A percentile compares a stretch with the other conserved stretches of the same genome.
Conservation (phyloP, 257 asterid species). For the Jacaranda mimosifolia region DNA sequence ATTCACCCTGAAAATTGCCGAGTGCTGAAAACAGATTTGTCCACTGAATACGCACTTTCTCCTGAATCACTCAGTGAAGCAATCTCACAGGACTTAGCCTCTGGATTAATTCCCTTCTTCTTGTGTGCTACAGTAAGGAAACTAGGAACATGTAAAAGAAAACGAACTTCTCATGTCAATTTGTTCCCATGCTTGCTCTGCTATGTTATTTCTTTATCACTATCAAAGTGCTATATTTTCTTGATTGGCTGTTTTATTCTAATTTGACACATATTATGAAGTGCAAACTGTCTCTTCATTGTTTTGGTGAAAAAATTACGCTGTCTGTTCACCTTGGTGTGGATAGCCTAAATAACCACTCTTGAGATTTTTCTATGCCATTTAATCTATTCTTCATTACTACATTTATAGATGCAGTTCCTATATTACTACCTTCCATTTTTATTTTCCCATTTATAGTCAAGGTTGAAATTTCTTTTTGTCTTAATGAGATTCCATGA, state of each 20-base stretch:
- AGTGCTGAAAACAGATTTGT: constrained; percentile 74
- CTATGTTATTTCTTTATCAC: not conserved
- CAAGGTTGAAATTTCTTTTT: constrained; percentile 1
- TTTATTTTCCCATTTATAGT: constrained; percentile 1
- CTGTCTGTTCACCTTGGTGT: not conserved
- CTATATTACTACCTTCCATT: not conserved
- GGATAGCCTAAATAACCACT: not conserved
- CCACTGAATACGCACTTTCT: constrained; percentile 73
- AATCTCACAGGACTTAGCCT: constrained; percentile 63
- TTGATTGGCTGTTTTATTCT: not conserved
- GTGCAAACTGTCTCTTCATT: not conserved
- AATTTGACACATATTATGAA: not conserved
- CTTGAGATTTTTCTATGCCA: not conserved
- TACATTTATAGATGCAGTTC: not conserved
- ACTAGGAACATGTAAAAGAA: constrained; percentile 18
- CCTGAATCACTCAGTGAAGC: constrained; percentile 74
- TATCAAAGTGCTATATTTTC: not conserved
- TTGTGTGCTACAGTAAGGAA: constrained; percentile 93
- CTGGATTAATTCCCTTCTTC: constrained; percentile 96
- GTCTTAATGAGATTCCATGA: not conserved
- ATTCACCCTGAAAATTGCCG: constrained; percentile 76
- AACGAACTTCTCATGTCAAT: not conserved
- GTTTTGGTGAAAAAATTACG: not conserved
- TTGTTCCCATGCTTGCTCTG: constrained; percentile 28
- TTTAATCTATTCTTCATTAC: not conserved